A percentile compares a stretch with the other conserved stretches of the same genome.
Conservation (phyloP, 495 filamentous ascomycete species). For the Penicillium desertorum region DNA sequence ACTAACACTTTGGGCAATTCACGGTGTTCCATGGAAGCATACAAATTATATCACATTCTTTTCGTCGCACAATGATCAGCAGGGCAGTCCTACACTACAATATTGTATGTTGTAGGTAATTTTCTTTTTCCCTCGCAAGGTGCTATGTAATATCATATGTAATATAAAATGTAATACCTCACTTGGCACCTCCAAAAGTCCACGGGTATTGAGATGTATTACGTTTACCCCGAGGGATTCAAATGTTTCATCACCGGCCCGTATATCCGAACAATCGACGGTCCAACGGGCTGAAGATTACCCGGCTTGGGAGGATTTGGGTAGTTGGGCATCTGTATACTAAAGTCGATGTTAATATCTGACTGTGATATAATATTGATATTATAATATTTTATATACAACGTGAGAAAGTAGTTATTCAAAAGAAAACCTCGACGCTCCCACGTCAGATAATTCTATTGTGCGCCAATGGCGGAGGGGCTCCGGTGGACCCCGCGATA, state of each 20-base stretch:
- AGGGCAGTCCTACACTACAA: background rate
- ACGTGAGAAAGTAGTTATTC: background rate
- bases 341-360: background rate
- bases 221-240: constrained; percentile 5
- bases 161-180: background rate
- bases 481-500: constrained; percentile 30
- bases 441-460: constrained; percentile 13
- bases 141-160: no score
- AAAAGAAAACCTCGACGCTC: background rate
- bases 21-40: background rate
- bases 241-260: constrained; percentile 3
- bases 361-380: background rate
- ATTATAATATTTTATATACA: background rate
- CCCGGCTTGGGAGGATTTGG: background rate
- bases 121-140: background rate
- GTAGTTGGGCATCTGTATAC: background rate
- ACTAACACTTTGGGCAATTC: constrained; percentile 1
- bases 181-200: no score
- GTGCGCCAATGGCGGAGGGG: constrained; percentile 24
- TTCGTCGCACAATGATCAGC: constrained; percentile 21
- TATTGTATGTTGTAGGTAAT: background rate
- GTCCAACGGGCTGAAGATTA: constrained; percentile 10
- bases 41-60: constrained; percentile 16
- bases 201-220: constrained; percentile 7
- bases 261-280: constrained; percentile 24